Percentiles rank a stretch among this genome's conserved stretches.
Evolutionary conservation across 768 basidiomycete species (phyloP).

Genomic region (Mrakia frigida): DNA sequence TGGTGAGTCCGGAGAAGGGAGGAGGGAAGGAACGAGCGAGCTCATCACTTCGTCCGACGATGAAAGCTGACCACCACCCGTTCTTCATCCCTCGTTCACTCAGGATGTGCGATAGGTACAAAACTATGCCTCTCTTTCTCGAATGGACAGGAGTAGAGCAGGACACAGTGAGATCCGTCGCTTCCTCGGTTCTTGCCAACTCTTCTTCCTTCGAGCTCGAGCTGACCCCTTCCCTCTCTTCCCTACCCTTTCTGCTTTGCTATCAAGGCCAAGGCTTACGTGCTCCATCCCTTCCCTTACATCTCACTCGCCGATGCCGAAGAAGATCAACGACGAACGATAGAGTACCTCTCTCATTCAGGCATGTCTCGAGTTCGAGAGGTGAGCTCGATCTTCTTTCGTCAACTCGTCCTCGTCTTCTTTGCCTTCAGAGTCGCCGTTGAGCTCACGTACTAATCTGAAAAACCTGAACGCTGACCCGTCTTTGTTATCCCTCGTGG

Average conservation of each 20-base stretch:
- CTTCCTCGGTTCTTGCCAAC: background rate
- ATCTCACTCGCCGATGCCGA: background rate
- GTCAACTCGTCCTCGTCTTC: too few species aligned
- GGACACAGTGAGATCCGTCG: background rate
- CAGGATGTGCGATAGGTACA: background rate
- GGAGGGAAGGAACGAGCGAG: background rate
- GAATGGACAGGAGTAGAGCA: background rate
- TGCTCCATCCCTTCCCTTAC: background rate
- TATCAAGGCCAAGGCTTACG: background rate
- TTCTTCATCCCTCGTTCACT: too few species aligned
- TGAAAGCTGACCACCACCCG: background rate
- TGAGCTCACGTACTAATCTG: too few species aligned
- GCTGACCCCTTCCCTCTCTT: background rate
- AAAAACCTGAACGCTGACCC: too few species aligned
- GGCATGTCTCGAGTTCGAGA: background rate
- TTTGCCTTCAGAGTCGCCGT: too few species aligned
- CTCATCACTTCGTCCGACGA: background rate
- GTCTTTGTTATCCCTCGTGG: background rate
- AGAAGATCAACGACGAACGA: background rate
- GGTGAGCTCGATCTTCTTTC: background rate
- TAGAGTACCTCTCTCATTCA: background rate
- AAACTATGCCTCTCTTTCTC: background rate
- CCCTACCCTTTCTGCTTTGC: background rate
- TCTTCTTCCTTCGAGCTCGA: background rate
- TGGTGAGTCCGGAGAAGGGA: background rate